Base-by-base conservation (phyloP, 2,329 filamentous ascomycete genomes). In the Aspergillus sojae region DNA sequence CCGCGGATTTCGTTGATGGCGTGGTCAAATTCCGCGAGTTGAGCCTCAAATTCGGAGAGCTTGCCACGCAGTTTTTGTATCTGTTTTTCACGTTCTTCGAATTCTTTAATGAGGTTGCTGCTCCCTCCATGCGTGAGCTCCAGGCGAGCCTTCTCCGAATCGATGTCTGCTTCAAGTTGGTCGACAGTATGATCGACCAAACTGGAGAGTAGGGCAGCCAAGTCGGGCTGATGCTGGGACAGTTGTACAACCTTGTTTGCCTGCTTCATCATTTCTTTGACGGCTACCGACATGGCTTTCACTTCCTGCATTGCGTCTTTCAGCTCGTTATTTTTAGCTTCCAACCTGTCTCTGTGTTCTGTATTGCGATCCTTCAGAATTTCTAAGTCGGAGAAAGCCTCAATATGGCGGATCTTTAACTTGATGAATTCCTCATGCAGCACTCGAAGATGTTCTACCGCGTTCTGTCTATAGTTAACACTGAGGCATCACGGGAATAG, bases 121-220 rank as follows among this genome's bases (percentile, higher is more conserved):
- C 94, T 92, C 43, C 91, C 91, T 45, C 89, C 90, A 62, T 93
- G 89, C 60, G 95, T 91, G 66, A 95, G 86, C 63, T 93, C 91
- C 3, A 98, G 86, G 64, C 91, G 90, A 28, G 90, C 89, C 65
- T 87, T 84, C 74, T 93, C 90, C 0, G 89, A 88, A 26, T 88
- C 84, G 57, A 97, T 91, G 64, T 96, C 90, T 11, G 86, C 83
- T 32, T 91, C 85, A 7, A 97, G 81, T 3, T 89, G 85, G 55
- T 91, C 88, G 0, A 85, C 71, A 1, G 83, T 85, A 73, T 86
- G 86, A 4, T 79, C 81, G 1, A 81, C 78, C 14, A 88, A 73
- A 1, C 78, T 75, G 1, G 74, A 75, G 57, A 87, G 78, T 23
- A 79, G 67, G 19, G 82, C 75, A 52, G 64, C 32, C 7, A 76